Evolutionary conservation across 192 early-diverging fungal genomes (phyloP).

Genomic region (Geranomyces michiganensis): DNA sequence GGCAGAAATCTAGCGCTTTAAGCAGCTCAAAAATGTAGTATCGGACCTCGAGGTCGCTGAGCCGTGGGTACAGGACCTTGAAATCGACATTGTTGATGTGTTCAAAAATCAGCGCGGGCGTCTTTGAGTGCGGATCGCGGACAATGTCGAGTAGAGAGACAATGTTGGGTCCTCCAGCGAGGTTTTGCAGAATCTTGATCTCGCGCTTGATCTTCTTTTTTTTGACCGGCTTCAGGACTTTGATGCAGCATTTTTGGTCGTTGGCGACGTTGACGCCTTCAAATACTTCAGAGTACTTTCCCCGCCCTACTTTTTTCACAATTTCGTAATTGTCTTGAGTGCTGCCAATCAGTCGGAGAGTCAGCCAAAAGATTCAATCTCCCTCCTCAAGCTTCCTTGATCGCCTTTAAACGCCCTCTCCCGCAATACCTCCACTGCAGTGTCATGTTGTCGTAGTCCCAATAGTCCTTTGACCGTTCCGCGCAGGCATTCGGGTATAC

Average conservation of each 20-base stretch:
- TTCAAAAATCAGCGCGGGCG: slow-evolving; percentile 95
- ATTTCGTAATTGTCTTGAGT: slow-evolving; percentile 98
- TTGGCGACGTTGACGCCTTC: slow-evolving; percentile 94
- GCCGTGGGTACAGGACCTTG: slow-evolving; percentile 92
- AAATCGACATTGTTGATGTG: slow-evolving; percentile 98
- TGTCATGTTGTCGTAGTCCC: slow-evolving; percentile 95
- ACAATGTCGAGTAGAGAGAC: slow-evolving; percentile 93
- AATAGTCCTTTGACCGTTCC: slow-evolving; percentile 83
- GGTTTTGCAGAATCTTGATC: slow-evolving; percentile 98
- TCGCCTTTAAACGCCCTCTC: background rate
- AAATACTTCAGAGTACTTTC: slow-evolving; percentile 99
- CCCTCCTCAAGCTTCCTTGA: no score
- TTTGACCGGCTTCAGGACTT: slow-evolving; percentile 99
- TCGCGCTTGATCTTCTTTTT: slow-evolving; percentile 99
- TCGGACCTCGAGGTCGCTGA: slow-evolving; percentile 93
- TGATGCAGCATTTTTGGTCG: slow-evolving; percentile 92
- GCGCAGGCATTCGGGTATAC: slow-evolving; percentile 90
- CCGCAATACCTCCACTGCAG: slow-evolving; percentile 86
- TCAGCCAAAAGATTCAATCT: no score
- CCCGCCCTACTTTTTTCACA: slow-evolving; percentile 94
- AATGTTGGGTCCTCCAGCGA: slow-evolving; percentile 92
- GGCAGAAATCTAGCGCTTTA: slow-evolving; percentile 97
- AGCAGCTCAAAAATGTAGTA: slow-evolving; percentile 97
- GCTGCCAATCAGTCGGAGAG: slow-evolving; percentile 44
- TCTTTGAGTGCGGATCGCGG: slow-evolving; percentile 93